Conservation (phyloP, 139 green algal species). For the Volvox reticuliferus region DNA sequence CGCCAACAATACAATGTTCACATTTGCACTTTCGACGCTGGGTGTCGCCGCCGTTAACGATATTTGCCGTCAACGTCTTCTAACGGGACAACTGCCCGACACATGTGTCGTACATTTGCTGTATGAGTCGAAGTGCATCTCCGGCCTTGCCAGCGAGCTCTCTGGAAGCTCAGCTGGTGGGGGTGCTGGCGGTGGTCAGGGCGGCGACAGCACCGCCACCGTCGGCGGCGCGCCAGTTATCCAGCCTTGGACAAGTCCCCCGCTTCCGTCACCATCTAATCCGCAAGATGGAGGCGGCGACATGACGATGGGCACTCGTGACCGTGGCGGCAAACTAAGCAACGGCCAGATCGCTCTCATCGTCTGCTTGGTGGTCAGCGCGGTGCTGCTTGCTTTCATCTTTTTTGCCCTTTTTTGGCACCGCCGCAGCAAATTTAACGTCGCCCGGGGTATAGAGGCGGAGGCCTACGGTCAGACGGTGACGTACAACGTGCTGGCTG, state of each 20-base stretch:
- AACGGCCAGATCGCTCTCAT: not conserved
- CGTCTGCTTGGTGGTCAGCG: not conserved
- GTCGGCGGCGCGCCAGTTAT: not conserved
- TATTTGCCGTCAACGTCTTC: not conserved
- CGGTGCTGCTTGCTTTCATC: not conserved
- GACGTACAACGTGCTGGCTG: constrained; percentile 6
- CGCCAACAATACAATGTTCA: not conserved
- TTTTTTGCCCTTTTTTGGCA: not conserved
- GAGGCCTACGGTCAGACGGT: not conserved
- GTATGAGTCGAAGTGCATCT: not conserved
- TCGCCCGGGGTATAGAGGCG: not conserved
- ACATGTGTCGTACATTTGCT: not conserved
- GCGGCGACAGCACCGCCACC: not conserved
- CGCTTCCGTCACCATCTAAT: not conserved
- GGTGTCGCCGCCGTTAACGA: not conserved
- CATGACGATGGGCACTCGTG: not conserved
- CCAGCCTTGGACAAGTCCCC: not conserved
- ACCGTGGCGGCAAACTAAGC: not conserved
- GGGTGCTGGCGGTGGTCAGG: not conserved
- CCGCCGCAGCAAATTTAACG: not conserved
- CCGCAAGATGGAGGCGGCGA: not conserved
- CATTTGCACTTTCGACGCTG: not conserved
- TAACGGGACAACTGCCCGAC: not conserved
- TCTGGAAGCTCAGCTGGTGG: not conserved
- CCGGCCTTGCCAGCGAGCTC: not conserved